Conservation (phyloP, 1,139 yeast species). For the Candida tunisiensis region DNA sequence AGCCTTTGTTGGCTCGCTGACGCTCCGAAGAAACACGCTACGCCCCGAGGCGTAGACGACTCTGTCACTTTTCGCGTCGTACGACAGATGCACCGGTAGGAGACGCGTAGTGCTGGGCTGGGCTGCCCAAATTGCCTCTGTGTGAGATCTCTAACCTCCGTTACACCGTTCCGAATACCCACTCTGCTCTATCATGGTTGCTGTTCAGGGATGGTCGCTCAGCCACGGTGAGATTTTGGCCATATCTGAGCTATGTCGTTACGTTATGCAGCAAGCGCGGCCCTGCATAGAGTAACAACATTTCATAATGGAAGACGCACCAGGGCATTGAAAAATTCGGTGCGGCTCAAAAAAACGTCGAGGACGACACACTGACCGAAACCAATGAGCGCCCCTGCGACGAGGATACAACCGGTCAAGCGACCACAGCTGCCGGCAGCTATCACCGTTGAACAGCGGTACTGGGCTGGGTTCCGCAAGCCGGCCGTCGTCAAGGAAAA, state of each 20-base stretch:
- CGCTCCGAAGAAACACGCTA: slow-evolving; percentile 56
- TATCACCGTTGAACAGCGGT: slow-evolving; percentile 85
- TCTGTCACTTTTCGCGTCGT: slow-evolving; percentile 48
- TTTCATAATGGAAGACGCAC: no score
- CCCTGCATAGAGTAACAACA: no score
- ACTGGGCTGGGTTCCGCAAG: slow-evolving; percentile 71
- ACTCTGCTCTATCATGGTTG: no score
- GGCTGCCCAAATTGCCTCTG: slow-evolving; percentile 38
- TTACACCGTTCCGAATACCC: no score
- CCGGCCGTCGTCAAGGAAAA: slow-evolving; percentile 90
- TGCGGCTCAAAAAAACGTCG: no score
- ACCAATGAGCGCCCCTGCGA: slow-evolving; percentile 63
- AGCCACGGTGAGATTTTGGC: no score
- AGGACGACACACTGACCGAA: neutral
- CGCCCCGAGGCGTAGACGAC: slow-evolving; percentile 74
- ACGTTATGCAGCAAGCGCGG: no score
- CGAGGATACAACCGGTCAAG: slow-evolving; percentile 50
- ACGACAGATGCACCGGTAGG: slow-evolving; percentile 53
- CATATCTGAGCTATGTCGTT: no score
- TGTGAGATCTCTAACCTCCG: no score
- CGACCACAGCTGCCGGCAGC: slow-evolving; percentile 69
- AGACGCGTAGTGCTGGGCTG: slow-evolving; percentile 66
- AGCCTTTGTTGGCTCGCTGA: slow-evolving; percentile 31
- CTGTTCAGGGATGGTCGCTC: no score
- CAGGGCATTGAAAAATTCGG: no score